Conservation (phyloP, 2,329 filamentous ascomycete species). For the Emydomyces testavorans region DNA sequence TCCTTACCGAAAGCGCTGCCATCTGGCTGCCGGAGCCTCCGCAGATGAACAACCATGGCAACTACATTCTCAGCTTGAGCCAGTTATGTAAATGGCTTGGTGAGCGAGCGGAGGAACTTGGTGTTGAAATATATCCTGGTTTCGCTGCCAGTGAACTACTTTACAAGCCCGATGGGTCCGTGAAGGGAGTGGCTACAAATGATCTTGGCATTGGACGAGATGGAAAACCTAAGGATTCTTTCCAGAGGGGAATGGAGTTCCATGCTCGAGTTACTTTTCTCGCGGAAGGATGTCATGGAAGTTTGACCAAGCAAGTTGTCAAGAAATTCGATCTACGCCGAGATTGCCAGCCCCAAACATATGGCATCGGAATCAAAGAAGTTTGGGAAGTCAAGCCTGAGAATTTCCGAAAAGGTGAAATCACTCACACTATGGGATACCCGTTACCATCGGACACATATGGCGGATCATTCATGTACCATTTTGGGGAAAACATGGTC, state of each 20-base stretch:
- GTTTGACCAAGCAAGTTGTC: slow-evolving; percentile 84
- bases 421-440: slow-evolving; percentile 87
- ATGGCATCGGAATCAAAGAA: slow-evolving; percentile 88
- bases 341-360: slow-evolving; percentile 88
- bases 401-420: slow-evolving; percentile 77
- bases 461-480: slow-evolving; percentile 98
- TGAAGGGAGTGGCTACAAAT: slow-evolving; percentile 90
- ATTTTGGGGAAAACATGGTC: slow-evolving; percentile 95
- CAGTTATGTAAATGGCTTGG: slow-evolving; percentile 93
- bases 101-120: slow-evolving; percentile 89
- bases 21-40: slow-evolving; percentile 79
- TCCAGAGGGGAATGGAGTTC: slow-evolving; percentile 97
- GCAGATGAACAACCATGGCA: slow-evolving; percentile 96
- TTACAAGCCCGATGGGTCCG: slow-evolving; percentile 74
- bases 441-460: slow-evolving; percentile 81
- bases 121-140: slow-evolving; percentile 90
- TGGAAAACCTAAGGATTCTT: slow-evolving; percentile 76
- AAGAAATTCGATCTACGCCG: slow-evolving; percentile 85
- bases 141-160: slow-evolving; percentile 91
- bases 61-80: slow-evolving; percentile 93
- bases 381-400: slow-evolving; percentile 92
- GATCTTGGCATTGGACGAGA: slow-evolving; percentile 74
- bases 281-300: slow-evolving; percentile 90
- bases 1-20: slow-evolving; percentile 68
- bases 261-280: slow-evolving; percentile 85